Percentiles rank a stretch among this genome's conserved stretches.
Conservation (phyloP, 176 grass and related monocot species). For the Paspalum vaginatum region DNA sequence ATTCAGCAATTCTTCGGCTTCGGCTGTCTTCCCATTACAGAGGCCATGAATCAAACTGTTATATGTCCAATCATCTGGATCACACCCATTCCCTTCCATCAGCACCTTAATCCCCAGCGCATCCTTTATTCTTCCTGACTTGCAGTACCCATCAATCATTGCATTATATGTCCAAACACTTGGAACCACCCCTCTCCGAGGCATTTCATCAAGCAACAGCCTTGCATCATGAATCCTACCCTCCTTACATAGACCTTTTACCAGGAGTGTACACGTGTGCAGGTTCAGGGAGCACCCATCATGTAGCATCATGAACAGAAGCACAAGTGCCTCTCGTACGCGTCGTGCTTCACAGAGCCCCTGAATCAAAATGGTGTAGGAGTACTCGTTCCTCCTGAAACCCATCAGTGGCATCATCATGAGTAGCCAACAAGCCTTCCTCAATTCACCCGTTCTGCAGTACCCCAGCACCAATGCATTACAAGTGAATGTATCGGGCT, state of each 20-base stretch:
- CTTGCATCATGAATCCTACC: conserved; percentile 49
- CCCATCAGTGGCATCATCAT: conserved; percentile 79
- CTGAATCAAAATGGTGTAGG: conserved; percentile 80
- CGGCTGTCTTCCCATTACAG: conserved; percentile 38
- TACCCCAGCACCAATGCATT: conserved; percentile 63
- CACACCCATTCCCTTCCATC: conserved; percentile 57
- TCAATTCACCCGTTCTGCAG: conserved; percentile 50
- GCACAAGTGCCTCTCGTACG: conserved; percentile 50
- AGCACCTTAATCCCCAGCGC: conserved; percentile 49
- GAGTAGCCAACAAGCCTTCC: conserved; percentile 73
- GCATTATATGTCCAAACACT: conserved; percentile 62
- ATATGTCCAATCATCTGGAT: conserved; percentile 61
- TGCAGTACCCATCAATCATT: conserved; percentile 66
- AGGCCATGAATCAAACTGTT: conserved; percentile 55
- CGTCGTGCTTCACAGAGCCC: conserved; percentile 48
- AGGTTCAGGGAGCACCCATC: conserved; percentile 70
- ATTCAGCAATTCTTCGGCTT: conserved; percentile 60
- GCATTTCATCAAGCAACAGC: conserved; percentile 75
- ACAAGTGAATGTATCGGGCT: conserved; percentile 64
- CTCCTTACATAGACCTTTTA: conserved; percentile 65
- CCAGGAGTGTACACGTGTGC: conserved; percentile 62
- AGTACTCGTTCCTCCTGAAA: conserved; percentile 70
- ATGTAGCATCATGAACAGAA: conserved; percentile 60
- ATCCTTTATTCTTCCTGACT: conserved; percentile 43
- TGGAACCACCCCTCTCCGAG: conserved; percentile 50